These are phyloP conservation scores for Schizochytrium sp. DNA, from an alignment of 108 stramenopile genomes.

Conservation along the genomic window DNA sequence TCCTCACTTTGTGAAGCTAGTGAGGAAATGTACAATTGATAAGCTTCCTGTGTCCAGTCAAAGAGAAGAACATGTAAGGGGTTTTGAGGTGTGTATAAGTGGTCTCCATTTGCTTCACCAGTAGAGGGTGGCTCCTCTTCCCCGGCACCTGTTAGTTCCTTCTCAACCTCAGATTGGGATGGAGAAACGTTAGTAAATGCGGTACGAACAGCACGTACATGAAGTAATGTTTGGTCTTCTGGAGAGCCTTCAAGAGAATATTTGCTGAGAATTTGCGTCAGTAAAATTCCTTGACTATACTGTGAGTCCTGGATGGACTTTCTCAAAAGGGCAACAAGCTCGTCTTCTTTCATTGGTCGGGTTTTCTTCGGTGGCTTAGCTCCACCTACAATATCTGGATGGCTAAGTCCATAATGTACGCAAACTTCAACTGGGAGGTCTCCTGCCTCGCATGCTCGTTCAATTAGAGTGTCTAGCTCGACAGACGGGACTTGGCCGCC, in stretches of 20 bases:
- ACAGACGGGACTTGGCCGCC: neutral
- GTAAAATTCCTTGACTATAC: neutral
- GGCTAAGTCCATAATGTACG: neutral
- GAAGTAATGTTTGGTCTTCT: too few relatives aligned
- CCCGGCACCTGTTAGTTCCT: neutral
- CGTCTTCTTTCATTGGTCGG: neutral
- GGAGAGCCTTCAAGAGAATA: neutral
- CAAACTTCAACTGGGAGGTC: neutral
- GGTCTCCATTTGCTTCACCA: too few relatives aligned
- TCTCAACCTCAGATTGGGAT: neutral
- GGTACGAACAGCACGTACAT: neutral
- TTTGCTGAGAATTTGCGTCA: neutral
- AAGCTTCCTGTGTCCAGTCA: too few relatives aligned
- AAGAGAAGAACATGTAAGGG: too few relatives aligned
- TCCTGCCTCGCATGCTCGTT: neutral
- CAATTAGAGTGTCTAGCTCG: neutral
- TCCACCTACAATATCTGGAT: conserved; percentile 9
- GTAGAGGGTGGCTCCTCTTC: neutral
- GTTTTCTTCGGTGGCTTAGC: neutral
- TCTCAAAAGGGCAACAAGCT: neutral
- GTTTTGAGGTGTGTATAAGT: too few relatives aligned
- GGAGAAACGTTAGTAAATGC: neutral
- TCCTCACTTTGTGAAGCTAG: too few relatives aligned
- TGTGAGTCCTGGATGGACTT: neutral
- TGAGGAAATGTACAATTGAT: too few relatives aligned